Evolutionary conservation across 805 yeast genomes (phyloP), one percentile per base, ranked within the genome.

Genomic region (Metschnikowia gelsemii): DNA sequence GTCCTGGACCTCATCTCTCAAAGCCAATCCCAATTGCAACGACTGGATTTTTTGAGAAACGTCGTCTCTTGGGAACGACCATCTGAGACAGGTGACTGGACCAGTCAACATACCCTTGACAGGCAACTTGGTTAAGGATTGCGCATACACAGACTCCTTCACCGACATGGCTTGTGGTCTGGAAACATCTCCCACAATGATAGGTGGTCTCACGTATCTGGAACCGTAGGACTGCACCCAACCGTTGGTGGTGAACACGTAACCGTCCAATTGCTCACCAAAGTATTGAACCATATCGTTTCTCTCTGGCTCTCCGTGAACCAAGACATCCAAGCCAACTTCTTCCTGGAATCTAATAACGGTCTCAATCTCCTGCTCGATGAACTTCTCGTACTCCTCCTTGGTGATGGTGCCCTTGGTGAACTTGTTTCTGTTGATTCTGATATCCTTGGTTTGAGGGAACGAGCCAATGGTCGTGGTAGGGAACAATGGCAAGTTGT

Each of bases 151-250:
- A 51, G 97, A 90, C 80, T 93, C 99, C 80, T 89, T 91, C 59
- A 93, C 98, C 59, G 99, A 83, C 96, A 93, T 91, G 57, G 98
- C 86, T 67, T 80, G 81, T 70, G 99, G 97, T 80, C 99, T 90
- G 42, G 97, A 90, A 63, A 93, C 88, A 73, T 93, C 99, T 79
- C 99, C 99, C 62, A 91, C 97, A 72, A 93, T 82, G 65, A 93
- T 87, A 62, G 99, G 99, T 69, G 99, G 99, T 80, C 99, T 89
- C 60, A 93, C 99, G 76, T 93, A 93, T 80, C 99, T 87, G 56
- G 99, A 90, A 80, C 99, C 99, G 73, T 91, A 93, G 57, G 99
- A 93, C 81, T 93, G 99, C 63, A 93, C 99, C 99, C 99, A 93
- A 75, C 99, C 99, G 81, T 88, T 88, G 59, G 86, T 78, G 74